A percentile compares a stretch with the other conserved stretches of the same genome.
Evolutionary conservation across 192 early-diverging fungal species (phyloP).

Genomic region (Backusella luteola): DNA sequence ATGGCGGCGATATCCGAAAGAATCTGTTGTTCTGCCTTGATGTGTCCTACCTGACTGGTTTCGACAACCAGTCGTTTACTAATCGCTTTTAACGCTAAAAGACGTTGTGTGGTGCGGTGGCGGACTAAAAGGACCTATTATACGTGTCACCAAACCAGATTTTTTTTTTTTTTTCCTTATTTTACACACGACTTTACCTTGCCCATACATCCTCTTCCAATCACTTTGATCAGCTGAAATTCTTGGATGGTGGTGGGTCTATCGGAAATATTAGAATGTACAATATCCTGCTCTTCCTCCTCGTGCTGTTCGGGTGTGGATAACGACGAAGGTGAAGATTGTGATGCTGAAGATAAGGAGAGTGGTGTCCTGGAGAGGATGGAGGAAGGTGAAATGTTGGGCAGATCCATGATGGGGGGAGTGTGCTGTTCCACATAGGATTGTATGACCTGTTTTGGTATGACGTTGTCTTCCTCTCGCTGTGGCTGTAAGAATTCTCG

Average conservation of each 20-base stretch:
- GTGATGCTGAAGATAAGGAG: background rate
- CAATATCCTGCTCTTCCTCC: background rate
- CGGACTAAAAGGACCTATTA: conserved; percentile 14
- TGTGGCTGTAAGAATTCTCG: conserved; percentile 46
- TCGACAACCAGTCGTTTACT: conserved; percentile 63
- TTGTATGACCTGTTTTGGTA: conserved; percentile 11
- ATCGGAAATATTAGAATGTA: background rate
- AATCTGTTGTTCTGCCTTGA: conserved; percentile 81
- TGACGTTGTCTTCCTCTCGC: conserved; percentile 43
- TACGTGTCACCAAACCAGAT: conserved; percentile 5
- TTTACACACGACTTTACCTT: conserved; percentile 35
- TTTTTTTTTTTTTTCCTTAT: conserved; percentile 16
- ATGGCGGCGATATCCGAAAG: conserved; percentile 52
- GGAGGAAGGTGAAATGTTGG: background rate
- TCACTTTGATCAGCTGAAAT: conserved; percentile 50
- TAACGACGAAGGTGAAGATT: background rate
- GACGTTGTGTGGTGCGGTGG: conserved; percentile 10
- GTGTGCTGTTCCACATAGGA: background rate
- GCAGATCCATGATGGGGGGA: background rate
- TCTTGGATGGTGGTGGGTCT: conserved; percentile 40
- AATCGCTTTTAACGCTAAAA: conserved; percentile 54
- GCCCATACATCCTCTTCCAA: conserved; percentile 57
- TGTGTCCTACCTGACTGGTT: conserved; percentile 74
- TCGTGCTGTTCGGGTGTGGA: background rate
- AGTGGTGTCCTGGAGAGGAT: background rate